Evolutionary conservation across 1,284 basidiomycete genomes (phyloP).

Genomic region (Malassezia yamatoensis): DNA sequence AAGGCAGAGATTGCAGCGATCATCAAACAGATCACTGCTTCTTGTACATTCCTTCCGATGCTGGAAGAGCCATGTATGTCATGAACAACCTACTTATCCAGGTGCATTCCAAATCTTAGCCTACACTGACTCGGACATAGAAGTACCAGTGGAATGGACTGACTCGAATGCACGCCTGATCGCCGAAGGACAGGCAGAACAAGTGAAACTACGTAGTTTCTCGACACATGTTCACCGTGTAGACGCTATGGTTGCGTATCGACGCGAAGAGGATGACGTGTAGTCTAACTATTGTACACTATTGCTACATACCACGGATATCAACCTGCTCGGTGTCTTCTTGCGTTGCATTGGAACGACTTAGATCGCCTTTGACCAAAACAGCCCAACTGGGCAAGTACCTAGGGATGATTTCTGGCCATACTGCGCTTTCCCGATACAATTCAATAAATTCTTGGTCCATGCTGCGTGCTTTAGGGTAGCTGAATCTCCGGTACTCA

Average conservation of each 20-base stretch:
- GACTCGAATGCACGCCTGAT: slow-evolving; percentile 91
- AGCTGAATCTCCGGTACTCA: slow-evolving; percentile 53
- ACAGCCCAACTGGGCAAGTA: slow-evolving; percentile 26
- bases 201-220: slow-evolving; percentile 59
- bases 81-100: slow-evolving; percentile 22
- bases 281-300: slow-evolving; percentile 16
- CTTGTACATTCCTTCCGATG: slow-evolving; percentile 86
- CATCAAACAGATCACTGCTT: slow-evolving; percentile 94
- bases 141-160: slow-evolving; percentile 81
- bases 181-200: slow-evolving; percentile 87
- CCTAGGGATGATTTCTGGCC: slow-evolving; percentile 14
- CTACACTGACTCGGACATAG: slow-evolving; percentile 60
- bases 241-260: slow-evolving; percentile 50
- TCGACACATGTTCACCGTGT: slow-evolving; percentile 49
- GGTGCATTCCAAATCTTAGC: slow-evolving; percentile 78
- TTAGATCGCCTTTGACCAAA: slow-evolving; percentile 4
- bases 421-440: slow-evolving; percentile 30
- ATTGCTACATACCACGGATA: slow-evolving; percentile 15
- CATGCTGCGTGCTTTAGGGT: slow-evolving; percentile 53
- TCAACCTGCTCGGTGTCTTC: not conserved
- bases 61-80: slow-evolving; percentile 83
- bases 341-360: not conserved
- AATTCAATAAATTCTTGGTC: slow-evolving; percentile 56
- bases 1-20: slow-evolving; percentile 95
- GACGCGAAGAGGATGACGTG: slow-evolving; percentile 46